These are phyloP conservation scores for Trichothecium sympodiale DNA, from an alignment of 2,329 filamentous ascomycete species.

Conservation along the genomic window DNA sequence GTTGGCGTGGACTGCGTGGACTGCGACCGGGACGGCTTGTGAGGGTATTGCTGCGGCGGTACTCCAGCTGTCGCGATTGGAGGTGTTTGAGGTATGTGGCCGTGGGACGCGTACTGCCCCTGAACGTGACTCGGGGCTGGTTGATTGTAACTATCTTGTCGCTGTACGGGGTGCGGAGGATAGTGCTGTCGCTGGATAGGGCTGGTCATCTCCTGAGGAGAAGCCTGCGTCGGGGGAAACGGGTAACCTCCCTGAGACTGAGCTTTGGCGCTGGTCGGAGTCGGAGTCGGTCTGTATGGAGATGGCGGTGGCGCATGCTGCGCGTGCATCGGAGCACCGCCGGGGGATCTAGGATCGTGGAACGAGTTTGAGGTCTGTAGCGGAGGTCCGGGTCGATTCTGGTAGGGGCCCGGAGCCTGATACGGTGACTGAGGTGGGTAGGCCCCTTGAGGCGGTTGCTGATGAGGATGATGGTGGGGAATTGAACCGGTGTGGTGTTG, in stretches of 20 bases:
- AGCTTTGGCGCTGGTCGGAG: constrained; percentile 25
- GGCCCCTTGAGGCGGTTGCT: constrained; percentile 10
- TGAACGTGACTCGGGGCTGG: constrained; percentile 18
- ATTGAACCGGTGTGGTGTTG: too few species aligned
- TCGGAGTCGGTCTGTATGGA: constrained; percentile 39
- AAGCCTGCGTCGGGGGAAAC: constrained; percentile 31
- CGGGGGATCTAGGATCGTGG: constrained; percentile 40
- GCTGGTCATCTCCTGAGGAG: constrained; percentile 31
- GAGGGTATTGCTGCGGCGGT: constrained; percentile 22
- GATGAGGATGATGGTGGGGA: constrained; percentile 11
- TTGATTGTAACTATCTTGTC: constrained; percentile 20
- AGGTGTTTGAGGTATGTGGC: constrained; percentile 35
- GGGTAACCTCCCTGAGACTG: constrained; percentile 35
- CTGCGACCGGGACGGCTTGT: constrained; percentile 39
- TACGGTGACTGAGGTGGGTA: constrained; percentile 28
- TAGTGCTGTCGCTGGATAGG: constrained; percentile 43
- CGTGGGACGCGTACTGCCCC: constrained; percentile 28
- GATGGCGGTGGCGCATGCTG: constrained; percentile 25
- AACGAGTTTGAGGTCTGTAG: constrained; percentile 31
- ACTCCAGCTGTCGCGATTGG: constrained; percentile 33
- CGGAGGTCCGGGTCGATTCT: constrained; percentile 28
- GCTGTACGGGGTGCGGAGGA: constrained; percentile 26
- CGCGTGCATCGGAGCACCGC: constrained; percentile 27
- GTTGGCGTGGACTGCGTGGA: constrained; percentile 49
- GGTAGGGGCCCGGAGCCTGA: constrained; percentile 29